Conservation (phyloP, 805 yeast species). For the Brettanomyces bruxellensis region DNA sequence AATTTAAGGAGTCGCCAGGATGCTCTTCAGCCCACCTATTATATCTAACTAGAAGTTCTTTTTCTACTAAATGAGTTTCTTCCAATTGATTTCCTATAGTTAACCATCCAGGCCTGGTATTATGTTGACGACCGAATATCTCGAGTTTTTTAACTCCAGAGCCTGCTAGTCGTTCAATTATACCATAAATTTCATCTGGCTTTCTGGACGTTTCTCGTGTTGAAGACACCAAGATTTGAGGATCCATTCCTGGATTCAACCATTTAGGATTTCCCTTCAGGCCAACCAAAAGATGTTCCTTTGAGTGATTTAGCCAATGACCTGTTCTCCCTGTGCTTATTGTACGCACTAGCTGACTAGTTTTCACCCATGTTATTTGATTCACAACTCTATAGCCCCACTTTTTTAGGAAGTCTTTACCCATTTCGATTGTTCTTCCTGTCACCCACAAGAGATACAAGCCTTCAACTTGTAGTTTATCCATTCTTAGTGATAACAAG, state of each 20-base stretch:
- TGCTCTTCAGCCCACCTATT: not conserved
- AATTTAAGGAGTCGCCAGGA: not conserved
- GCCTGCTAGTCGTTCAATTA: constrained; percentile 81
- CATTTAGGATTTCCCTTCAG: constrained; percentile 72
- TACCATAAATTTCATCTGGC: constrained; percentile 84
- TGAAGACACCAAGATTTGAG: constrained; percentile 69
- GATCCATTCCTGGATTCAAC: constrained; percentile 58
- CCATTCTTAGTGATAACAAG: constrained; percentile 55
- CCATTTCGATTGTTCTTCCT: constrained; percentile 85
- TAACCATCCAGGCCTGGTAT: constrained; percentile 85
- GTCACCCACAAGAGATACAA: constrained; percentile 87
- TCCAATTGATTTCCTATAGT: constrained; percentile 72
- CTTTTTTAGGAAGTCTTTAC: constrained; percentile 60
- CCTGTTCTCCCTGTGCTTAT: constrained; percentile 96
- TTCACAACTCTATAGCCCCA: constrained; percentile 82
- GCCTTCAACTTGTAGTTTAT: constrained; percentile 74
- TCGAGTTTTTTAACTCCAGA: constrained; percentile 70
- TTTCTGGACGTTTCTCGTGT: constrained; percentile 86
- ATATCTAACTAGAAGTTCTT: constrained; percentile 32
- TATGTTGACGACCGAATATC: constrained; percentile 82
- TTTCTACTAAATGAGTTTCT: constrained; percentile 49
- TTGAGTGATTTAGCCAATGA: constrained; percentile 93
- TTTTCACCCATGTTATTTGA: constrained; percentile 85
- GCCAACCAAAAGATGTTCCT: constrained; percentile 84
- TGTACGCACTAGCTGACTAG: constrained; percentile 79